Conservation (phyloP, 495 filamentous ascomycete genomes). For the Venustampulla echinocandica region DNA sequence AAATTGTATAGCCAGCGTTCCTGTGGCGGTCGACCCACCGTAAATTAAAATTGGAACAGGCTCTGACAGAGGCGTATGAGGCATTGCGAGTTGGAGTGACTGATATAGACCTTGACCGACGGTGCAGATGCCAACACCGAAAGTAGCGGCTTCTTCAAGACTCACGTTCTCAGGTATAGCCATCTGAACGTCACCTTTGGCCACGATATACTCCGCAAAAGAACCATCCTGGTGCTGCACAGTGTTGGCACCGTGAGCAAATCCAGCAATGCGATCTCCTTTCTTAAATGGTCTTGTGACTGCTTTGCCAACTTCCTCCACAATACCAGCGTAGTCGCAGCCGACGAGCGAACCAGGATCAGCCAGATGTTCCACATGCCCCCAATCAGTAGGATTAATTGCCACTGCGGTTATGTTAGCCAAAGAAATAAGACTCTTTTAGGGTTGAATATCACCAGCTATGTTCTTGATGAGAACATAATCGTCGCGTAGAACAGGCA, state of each 20-base stretch:
- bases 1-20: conserved; percentile 52
- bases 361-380: no score
- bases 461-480: no score
- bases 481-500: no score
- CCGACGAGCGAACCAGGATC: no score
- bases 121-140: conserved; percentile 47
- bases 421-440: no score
- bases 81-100: conserved; percentile 26
- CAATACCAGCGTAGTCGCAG: conserved; percentile 33
- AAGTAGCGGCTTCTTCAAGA: conserved; percentile 38
- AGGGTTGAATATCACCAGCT: no score
- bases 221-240: conserved; percentile 6
- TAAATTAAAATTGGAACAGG: conserved; percentile 45
- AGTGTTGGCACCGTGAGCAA: conserved; percentile 2
- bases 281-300: neutral
- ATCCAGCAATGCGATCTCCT: conserved; percentile 3
- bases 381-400: neutral
- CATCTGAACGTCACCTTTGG: conserved; percentile 28
- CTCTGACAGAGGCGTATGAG: conserved; percentile 7
- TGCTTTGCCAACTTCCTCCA: conserved; percentile 23
- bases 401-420: neutral
- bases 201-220: conserved; percentile 30
- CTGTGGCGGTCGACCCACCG: conserved; percentile 51
- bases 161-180: conserved; percentile 36
- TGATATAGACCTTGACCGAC: conserved; percentile 43